These are phyloP conservation scores for Dalechampia spathulata DNA, from an alignment of 441 rosid genomes.

Conservation along the genomic window DNA sequence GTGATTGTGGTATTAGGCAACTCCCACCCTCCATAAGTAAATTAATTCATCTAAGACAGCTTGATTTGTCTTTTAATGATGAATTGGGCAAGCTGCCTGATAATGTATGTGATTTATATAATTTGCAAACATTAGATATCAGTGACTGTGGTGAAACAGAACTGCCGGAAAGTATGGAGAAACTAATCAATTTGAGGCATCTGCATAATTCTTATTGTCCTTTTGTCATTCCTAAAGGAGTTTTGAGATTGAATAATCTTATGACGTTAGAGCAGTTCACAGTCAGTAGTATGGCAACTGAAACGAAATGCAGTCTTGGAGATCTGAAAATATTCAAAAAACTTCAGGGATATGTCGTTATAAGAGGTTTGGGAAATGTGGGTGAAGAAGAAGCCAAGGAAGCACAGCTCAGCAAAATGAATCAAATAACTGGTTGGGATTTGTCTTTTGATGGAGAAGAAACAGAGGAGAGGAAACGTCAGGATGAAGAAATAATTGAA, in stretches of 20 bases:
- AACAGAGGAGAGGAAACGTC: background rate
- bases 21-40: background rate
- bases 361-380: conserved; percentile 4
- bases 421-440: background rate
- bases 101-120: no score
- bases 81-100: no score
- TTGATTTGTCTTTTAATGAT: background rate
- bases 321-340: conserved; percentile 6
- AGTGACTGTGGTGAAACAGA: no score
- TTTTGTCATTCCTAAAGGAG: conserved; percentile 1
- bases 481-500: no score
- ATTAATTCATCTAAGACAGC: background rate
- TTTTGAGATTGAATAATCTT: conserved; percentile 11
- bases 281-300: background rate
- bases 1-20: background rate
- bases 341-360: conserved; percentile 8
- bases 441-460: no score
- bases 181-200: conserved; percentile 11
- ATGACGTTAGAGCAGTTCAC: background rate
- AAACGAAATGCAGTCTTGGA: conserved; percentile 1
- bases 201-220: background rate
- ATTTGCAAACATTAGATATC: no score
- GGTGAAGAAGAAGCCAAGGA: background rate
- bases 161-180: background rate
- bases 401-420: conserved; percentile 9